phyloP scores from a whole-genome alignment of 179 eudicot genomes.

The Beta lomatogona region DNA sequence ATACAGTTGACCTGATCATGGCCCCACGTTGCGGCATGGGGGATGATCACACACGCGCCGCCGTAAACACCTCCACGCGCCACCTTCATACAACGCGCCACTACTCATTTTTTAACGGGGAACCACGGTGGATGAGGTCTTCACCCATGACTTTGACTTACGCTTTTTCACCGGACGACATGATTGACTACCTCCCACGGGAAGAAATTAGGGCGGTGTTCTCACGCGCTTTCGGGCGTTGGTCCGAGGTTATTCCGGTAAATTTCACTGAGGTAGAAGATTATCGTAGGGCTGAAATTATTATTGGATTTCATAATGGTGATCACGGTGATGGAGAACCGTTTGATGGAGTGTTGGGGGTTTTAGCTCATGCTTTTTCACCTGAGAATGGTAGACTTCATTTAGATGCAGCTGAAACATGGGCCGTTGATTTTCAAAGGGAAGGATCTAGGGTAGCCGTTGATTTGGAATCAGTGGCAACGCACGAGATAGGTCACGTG shows the following conservation, averaged over 20 bases:
- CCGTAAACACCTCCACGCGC: not conserved
- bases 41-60: constrained; percentile 30
- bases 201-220: constrained; percentile 50
- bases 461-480: constrained; percentile 85
- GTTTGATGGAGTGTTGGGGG: constrained; percentile 80
- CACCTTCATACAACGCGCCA: constrained; percentile 37
- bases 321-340: constrained; percentile 91
- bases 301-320: constrained; percentile 63
- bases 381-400: constrained; percentile 85
- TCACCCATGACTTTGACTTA: constrained; percentile 53
- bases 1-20: constrained; percentile 51
- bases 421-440: constrained; percentile 67
- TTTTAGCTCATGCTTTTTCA: constrained; percentile 76
- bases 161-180: constrained; percentile 43
- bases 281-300: constrained; percentile 54
- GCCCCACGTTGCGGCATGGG: constrained; percentile 73
- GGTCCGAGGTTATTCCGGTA: constrained; percentile 79
- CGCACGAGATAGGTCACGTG: constrained; percentile 92
- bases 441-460: constrained; percentile 58
- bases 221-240: constrained; percentile 61
- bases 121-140: constrained; percentile 58
- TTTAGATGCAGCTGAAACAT: constrained; percentile 71
- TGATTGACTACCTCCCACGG: constrained; percentile 39
- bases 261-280: constrained; percentile 49
- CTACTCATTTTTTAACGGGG: constrained; percentile 57